Percentiles rank a stretch among this genome's conserved stretches.
Conservation (phyloP, 164 flowering plant species). For the Aristolochia fimbriata region DNA sequence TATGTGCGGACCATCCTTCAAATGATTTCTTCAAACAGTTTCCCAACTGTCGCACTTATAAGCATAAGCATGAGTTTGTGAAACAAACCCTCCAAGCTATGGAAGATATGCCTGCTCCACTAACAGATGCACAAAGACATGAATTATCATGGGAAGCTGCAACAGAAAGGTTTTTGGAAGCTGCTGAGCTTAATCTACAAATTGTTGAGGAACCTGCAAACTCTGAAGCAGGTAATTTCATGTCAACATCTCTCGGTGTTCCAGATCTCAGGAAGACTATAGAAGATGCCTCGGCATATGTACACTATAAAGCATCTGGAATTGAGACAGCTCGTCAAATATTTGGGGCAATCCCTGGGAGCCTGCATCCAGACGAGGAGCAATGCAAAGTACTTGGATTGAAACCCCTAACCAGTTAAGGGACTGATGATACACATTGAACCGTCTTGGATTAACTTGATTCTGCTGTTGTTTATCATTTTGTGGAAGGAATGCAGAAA, state of each 20-base stretch:
- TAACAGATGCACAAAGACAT: slow-evolving; percentile 51
- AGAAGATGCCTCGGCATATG: slow-evolving; percentile 67
- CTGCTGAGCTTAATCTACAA: slow-evolving; percentile 35
- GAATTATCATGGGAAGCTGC: slow-evolving; percentile 92
- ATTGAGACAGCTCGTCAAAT: slow-evolving; percentile 41
- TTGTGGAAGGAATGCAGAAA: too few relatives aligned
- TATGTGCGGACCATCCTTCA: too few relatives aligned
- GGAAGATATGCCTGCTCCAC: slow-evolving; percentile 42
- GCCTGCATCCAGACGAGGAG: slow-evolving; percentile 68
- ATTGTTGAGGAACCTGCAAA: not conserved
- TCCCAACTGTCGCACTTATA: too few relatives aligned
- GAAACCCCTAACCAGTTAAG: not conserved
- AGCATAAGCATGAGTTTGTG: too few relatives aligned
- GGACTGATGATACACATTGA: not conserved
- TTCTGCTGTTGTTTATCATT: too few relatives aligned
- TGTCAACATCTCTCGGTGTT: slow-evolving; percentile 39
- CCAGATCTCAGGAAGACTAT: slow-evolving; percentile 27
- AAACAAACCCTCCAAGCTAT: slow-evolving; percentile 29
- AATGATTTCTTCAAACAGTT: too few relatives aligned
- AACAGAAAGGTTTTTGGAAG: slow-evolving; percentile 51
- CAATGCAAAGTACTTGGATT: slow-evolving; percentile 67
- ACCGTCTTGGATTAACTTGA: too few relatives aligned
- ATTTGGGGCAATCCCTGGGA: slow-evolving; percentile 71
- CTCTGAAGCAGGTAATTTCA: slow-evolving; percentile 24
- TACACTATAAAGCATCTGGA: slow-evolving; percentile 57